Conservation (phyloP, 2,329 filamentous ascomycete genomes). For the Verticillium nonalfalfae region DNA sequence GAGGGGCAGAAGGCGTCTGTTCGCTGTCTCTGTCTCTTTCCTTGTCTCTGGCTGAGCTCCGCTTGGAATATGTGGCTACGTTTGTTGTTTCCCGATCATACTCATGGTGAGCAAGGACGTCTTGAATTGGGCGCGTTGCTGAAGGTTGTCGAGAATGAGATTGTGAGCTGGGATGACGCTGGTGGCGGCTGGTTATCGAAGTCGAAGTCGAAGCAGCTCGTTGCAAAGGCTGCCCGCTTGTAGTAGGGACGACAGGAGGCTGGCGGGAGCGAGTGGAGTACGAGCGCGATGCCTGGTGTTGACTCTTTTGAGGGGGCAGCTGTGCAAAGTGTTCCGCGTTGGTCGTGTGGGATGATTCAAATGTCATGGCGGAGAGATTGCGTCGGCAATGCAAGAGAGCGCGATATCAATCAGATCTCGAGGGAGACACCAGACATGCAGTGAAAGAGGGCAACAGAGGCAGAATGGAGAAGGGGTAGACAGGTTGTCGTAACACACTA, state of each 20-base stretch:
- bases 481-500: not conserved
- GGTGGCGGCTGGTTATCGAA: constrained; percentile 16
- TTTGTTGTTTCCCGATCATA: constrained; percentile 58
- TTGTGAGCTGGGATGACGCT: constrained; percentile 17
- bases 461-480: not conserved
- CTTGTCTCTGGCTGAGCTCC: constrained; percentile 53
- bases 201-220: constrained; percentile 17
- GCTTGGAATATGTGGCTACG: constrained; percentile 55
- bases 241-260: constrained; percentile 15
- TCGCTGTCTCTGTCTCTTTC: constrained; percentile 20
- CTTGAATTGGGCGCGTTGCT: constrained; percentile 34
- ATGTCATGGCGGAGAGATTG: constrained; percentile 19
- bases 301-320: constrained; percentile 19
- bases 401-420: not conserved
- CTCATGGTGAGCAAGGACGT: constrained; percentile 54
- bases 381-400: not conserved
- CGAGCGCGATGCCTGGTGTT: constrained; percentile 21
- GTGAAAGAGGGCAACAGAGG: not conserved
- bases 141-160: constrained; percentile 22
- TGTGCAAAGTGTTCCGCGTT: constrained; percentile 21
- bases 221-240: constrained; percentile 6
- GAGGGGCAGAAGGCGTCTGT: constrained; percentile 38
- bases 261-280: constrained; percentile 28
- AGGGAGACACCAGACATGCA: not conserved
- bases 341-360: constrained; percentile 19